These are phyloP conservation scores for Melastoma candidum DNA, from an alignment of 441 rosid genomes.

Conservation along the genomic window DNA sequence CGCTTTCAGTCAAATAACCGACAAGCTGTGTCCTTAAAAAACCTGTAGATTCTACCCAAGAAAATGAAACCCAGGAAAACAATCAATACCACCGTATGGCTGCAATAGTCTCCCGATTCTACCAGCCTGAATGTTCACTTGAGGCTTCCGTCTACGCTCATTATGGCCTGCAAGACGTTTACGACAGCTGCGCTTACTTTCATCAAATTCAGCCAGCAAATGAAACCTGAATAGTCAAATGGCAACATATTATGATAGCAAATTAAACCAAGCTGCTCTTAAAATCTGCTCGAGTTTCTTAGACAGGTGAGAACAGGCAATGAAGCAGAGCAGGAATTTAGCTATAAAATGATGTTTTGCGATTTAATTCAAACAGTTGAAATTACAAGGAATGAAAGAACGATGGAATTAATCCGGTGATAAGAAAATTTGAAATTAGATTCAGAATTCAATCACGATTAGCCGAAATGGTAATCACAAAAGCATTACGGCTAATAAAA, in stretches of 20 bases:
- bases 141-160: conserved; percentile 11
- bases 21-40: no score
- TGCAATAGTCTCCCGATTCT: conserved; percentile 7
- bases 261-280: neutral
- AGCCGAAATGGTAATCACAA: no score
- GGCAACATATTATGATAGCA: conserved; percentile 1
- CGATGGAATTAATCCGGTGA: no score
- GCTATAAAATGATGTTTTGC: no score
- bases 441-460: no score
- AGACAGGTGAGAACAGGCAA: conserved; percentile 6
- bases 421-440: no score
- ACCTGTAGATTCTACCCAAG: neutral
- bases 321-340: no score
- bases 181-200: conserved; percentile 73
- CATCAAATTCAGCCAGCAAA: conserved; percentile 78
- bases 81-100: conserved; percentile 2
- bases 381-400: no score
- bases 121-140: conserved; percentile 3
- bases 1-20: no score
- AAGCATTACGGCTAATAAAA: no score
- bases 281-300: no score
- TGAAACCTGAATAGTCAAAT: conserved; percentile 54
- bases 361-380: no score
- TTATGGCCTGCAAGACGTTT: conserved; percentile 9
- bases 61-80: neutral